Conservation (phyloP, 2,329 filamentous ascomycete genomes). For the Berkeleyomyces rouxiae region DNA sequence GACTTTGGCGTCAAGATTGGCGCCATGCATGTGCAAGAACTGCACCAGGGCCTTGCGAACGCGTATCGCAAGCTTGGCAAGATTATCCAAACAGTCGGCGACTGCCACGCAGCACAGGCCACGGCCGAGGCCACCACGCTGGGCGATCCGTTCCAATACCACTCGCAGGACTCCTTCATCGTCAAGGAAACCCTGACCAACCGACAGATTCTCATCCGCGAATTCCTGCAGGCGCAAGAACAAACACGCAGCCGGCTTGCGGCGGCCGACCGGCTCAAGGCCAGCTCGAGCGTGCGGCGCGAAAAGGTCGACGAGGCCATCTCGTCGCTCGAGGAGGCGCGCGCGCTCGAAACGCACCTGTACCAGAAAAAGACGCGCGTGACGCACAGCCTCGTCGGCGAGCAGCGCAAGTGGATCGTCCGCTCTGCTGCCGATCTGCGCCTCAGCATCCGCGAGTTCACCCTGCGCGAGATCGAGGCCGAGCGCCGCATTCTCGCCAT, state of each 20-base stretch:
- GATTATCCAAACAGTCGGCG: constrained; percentile 79
- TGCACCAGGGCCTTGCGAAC: constrained; percentile 69
- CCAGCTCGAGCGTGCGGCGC: constrained; percentile 66
- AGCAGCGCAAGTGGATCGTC: constrained; percentile 81
- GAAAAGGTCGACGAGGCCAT: constrained; percentile 99
- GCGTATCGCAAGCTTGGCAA: constrained; percentile 93
- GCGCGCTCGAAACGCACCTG: constrained; percentile 64
- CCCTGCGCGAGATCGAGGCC: constrained; percentile 85
- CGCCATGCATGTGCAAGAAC: constrained; percentile 76
- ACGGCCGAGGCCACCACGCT: constrained; percentile 92
- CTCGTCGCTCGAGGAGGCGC: constrained; percentile 70
- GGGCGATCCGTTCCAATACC: constrained; percentile 83
- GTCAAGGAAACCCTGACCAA: constrained; percentile 98
- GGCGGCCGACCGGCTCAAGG: constrained; percentile 77
- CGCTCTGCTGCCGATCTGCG: constrained; percentile 75
- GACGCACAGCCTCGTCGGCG: constrained; percentile 71
- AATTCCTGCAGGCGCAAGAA: constrained; percentile 83
- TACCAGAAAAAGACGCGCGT: constrained; percentile 76
- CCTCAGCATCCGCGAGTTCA: constrained; percentile 74
- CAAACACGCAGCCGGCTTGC: constrained; percentile 64
- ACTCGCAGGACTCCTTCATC: constrained; percentile 89
- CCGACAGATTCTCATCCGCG: constrained; percentile 86
- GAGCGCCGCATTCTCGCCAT: constrained; percentile 83
- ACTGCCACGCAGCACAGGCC: constrained; percentile 90
- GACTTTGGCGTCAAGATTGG: constrained; percentile 86